A percentile compares a stretch with the other conserved stretches of the same genome.
phyloP scores from a whole-genome alignment of 345 rosid genomes.

The Rhodamnia argentea region DNA sequence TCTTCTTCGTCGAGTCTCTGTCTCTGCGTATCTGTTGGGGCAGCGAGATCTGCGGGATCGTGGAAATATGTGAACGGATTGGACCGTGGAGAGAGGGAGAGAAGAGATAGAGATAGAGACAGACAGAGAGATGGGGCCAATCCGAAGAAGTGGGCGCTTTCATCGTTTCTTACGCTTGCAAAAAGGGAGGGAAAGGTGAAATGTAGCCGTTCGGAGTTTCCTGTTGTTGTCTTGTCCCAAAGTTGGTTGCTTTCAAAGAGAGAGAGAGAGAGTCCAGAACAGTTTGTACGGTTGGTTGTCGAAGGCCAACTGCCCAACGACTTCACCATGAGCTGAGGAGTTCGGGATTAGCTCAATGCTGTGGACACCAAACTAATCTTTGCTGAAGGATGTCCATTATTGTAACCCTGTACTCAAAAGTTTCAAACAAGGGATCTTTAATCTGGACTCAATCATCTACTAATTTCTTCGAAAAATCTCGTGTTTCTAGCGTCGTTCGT shows the following conservation, averaged over 20 bases:
- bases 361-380: background rate
- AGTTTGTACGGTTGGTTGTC: slow-evolving; percentile 15
- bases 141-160: background rate
- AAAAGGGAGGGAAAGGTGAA: slow-evolving; percentile 2
- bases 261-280: background rate
- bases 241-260: background rate
- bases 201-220: slow-evolving; percentile 4
- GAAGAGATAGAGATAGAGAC: background rate
- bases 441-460: background rate
- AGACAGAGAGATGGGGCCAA: background rate
- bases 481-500: fast-evolving
- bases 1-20: background rate
- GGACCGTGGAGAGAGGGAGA: background rate
- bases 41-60: slow-evolving; percentile 6
- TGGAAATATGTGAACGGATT: background rate
- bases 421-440: background rate
- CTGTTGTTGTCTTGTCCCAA: background rate
- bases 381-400: background rate
- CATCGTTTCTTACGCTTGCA: background rate
- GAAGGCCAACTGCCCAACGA: background rate
- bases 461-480: background rate
- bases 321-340: background rate
- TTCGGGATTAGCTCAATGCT: background rate
- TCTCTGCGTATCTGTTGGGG: background rate
- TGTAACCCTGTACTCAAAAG: background rate